phyloP scores from a whole-genome alignment of 768 basidiomycete species.

The Suillus paluster region DNA sequence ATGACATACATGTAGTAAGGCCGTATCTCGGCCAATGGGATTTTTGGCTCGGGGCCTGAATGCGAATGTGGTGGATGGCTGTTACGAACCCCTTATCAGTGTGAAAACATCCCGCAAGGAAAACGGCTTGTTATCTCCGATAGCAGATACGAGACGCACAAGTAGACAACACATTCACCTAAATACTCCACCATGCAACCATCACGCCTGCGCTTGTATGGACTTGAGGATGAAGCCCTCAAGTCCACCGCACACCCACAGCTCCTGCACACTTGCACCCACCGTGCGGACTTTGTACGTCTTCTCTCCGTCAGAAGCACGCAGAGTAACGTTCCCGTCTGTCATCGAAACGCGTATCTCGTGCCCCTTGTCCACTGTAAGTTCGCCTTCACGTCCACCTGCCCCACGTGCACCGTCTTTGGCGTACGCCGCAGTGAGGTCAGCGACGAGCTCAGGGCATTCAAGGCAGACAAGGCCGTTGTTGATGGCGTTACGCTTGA shows the following conservation, averaged over 20 bases:
- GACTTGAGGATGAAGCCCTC: constrained; percentile 89
- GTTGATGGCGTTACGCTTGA: constrained; percentile 99
- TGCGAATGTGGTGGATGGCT: too few species aligned
- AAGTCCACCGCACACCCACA: constrained; percentile 94
- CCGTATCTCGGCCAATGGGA: too few species aligned
- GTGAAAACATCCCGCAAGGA: too few species aligned
- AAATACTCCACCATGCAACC: constrained; percentile 11
- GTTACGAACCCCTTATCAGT: too few species aligned
- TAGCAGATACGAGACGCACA: background rate
- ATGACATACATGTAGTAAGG: background rate
- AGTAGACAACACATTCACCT: background rate
- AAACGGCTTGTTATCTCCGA: background rate
- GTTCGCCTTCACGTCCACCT: constrained; percentile 80
- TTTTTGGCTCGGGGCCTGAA: too few species aligned
- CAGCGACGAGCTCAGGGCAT: constrained; percentile 84
- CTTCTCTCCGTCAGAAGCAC: constrained; percentile 45
- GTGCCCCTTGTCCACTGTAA: constrained; percentile 81
- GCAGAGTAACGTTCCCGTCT: constrained; percentile 69
- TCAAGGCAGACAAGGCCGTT: constrained; percentile 97
- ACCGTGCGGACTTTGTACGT: constrained; percentile 75
- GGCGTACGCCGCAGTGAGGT: constrained; percentile 77
- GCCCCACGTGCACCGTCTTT: constrained; percentile 75
- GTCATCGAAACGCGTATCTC: constrained; percentile 67
- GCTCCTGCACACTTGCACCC: constrained; percentile 93
- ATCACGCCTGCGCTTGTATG: constrained; percentile 47